A percentile compares a stretch with the other conserved stretches of the same genome.
Evolutionary conservation across 495 filamentous ascomycete genomes (phyloP).

Genomic region (Bryoglossum gracile): DNA sequence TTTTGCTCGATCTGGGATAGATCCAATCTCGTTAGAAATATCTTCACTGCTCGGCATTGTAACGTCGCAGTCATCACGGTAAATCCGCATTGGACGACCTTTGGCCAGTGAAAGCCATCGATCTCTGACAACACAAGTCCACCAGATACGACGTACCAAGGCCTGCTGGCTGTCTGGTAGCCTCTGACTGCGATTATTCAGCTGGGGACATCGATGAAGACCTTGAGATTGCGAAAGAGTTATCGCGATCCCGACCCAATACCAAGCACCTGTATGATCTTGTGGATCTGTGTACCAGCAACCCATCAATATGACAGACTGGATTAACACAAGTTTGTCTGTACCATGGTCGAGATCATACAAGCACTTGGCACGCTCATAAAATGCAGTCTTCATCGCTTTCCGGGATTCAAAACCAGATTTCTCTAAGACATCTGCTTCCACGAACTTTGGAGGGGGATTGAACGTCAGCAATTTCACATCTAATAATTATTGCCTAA

Average conservation of each 20-base stretch:
- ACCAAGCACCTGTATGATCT: slow-evolving; percentile 46
- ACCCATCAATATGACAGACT: slow-evolving; percentile 33
- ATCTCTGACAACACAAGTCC: slow-evolving; percentile 84
- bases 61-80: slow-evolving; percentile 79
- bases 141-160: slow-evolving; percentile 63
- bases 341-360: slow-evolving; percentile 30
- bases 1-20: not conserved
- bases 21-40: slow-evolving; percentile 41
- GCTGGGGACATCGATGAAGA: slow-evolving; percentile 67
- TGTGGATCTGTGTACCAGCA: slow-evolving; percentile 36
- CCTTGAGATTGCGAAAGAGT: slow-evolving; percentile 75
- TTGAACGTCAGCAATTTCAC: not conserved
- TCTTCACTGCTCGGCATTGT: slow-evolving; percentile 73
- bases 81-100: slow-evolving; percentile 77
- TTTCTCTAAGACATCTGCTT: slow-evolving; percentile 21
- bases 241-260: slow-evolving; percentile 80
- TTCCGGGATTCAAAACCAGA: slow-evolving; percentile 32
- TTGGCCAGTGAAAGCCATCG: slow-evolving; percentile 78
- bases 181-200: slow-evolving; percentile 58
- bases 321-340: slow-evolving; percentile 33
- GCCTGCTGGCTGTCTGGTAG: slow-evolving; percentile 66
- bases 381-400: slow-evolving; percentile 34
- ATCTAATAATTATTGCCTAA: not conserved
- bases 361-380: slow-evolving; percentile 35
- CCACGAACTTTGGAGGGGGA: slow-evolving; percentile 24